phyloP scores from a whole-genome alignment of 2,329 filamentous ascomycete species.

The Fusarium citri region DNA sequence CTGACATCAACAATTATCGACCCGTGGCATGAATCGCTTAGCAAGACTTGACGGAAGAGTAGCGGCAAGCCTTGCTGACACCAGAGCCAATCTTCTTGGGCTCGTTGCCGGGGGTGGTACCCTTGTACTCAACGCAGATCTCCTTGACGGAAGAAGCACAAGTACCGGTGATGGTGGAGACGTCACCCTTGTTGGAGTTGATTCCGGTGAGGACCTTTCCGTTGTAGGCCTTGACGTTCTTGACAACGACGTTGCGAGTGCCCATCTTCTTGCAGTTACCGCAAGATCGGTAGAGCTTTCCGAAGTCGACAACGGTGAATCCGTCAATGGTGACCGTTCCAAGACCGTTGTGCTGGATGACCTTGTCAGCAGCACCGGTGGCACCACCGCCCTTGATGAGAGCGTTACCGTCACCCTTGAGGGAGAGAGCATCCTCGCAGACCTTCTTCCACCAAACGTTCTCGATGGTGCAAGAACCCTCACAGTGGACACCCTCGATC shows the following conservation, averaged over 20 bases:
- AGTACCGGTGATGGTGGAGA: conserved; percentile 32
- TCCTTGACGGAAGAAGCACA: conserved; percentile 41
- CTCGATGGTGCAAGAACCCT: conserved; percentile 42
- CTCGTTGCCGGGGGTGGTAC: conserved; percentile 43
- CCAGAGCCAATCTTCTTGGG: conserved; percentile 43
- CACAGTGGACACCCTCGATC: conserved; percentile 41
- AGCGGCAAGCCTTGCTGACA: conserved; percentile 38
- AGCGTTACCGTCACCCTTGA: conserved; percentile 40
- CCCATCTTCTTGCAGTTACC: conserved; percentile 46
- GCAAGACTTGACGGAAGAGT: conserved; percentile 40
- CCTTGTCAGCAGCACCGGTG: conserved; percentile 41
- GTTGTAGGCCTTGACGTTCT: conserved; percentile 42
- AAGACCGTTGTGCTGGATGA: conserved; percentile 43
- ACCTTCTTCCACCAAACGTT: conserved; percentile 44
- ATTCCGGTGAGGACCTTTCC: conserved; percentile 42
- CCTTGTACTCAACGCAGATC: conserved; percentile 41
- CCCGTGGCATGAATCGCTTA: conserved; percentile 1
- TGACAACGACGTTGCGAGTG: conserved; percentile 42
- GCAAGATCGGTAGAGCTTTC: conserved; percentile 45
- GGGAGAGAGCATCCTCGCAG: conserved; percentile 40
- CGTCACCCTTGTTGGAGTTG: conserved; percentile 44
- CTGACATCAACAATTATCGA: not conserved
- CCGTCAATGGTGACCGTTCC: conserved; percentile 43
- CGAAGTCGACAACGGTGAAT: conserved; percentile 43
- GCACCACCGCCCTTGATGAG: conserved; percentile 41